phyloP scores from a whole-genome alignment of 75 land plant genomes.

The Pinus taeda region DNA sequence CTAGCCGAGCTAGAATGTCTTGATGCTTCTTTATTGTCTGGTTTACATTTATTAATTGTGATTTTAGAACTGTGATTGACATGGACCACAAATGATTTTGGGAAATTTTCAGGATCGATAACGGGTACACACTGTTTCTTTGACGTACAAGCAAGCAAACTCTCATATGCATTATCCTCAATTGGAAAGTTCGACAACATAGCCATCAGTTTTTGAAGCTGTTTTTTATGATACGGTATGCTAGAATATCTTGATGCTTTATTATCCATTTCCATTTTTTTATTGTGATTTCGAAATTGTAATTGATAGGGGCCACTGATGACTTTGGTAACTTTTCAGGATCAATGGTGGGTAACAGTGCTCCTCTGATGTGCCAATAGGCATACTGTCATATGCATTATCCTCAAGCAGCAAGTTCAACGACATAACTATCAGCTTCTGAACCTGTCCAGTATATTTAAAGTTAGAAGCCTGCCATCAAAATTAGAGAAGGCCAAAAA shows the following conservation, averaged over 20 bases:
- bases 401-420: conserved; percentile 11
- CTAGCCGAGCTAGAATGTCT: neutral
- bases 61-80: neutral
- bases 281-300: neutral
- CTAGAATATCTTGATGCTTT: too few species aligned
- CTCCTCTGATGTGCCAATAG: conserved; percentile 1
- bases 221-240: too few species aligned
- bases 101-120: neutral
- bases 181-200: conserved; percentile 10
- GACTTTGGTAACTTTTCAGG: neutral
- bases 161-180: conserved; percentile 2
- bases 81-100: neutral
- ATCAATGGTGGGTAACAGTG: neutral
- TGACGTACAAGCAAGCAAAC: neutral
- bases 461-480: neutral
- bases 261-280: neutral
- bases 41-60: neutral
- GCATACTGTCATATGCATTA: neutral
- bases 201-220: conserved; percentile 21
- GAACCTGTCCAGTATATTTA: conserved; percentile 7
- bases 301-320: neutral
- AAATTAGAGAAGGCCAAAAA: neutral
- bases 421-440: conserved; percentile 15
- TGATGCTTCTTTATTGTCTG: neutral
- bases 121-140: conserved; percentile 1